These are phyloP conservation scores for Darksidea phi DNA, from an alignment of 495 filamentous ascomycete genomes.

Conservation along the genomic window DNA sequence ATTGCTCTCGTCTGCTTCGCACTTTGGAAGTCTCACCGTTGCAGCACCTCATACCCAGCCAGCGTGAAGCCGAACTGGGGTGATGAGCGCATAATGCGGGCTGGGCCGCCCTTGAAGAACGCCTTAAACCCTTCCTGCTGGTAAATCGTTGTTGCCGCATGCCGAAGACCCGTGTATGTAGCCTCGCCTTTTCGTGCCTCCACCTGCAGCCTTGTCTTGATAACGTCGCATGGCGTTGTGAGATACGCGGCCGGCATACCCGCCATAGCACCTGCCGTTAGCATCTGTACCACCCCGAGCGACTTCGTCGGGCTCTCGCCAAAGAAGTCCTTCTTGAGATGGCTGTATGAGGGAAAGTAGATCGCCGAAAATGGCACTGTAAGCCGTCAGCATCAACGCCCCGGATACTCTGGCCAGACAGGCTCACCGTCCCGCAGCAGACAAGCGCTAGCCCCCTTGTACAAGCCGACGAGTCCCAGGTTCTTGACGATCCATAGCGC, in stretches of 20 bases:
- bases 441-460: slow-evolving; percentile 97
- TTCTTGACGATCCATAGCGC: slow-evolving; percentile 98
- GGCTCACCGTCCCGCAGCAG: slow-evolving; percentile 71
- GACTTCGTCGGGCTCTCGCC: slow-evolving; percentile 87
- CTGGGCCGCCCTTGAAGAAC: slow-evolving; percentile 98
- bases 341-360: slow-evolving; percentile 95
- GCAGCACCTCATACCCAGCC: slow-evolving; percentile 88
- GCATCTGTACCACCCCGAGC: slow-evolving; percentile 86
- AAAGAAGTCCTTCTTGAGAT: slow-evolving; percentile 90
- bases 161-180: slow-evolving; percentile 78
- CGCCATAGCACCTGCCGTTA: slow-evolving; percentile 92
- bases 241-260: slow-evolving; percentile 98
- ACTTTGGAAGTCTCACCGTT: slow-evolving; percentile 49
- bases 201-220: slow-evolving; percentile 97
- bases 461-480: slow-evolving; percentile 89
- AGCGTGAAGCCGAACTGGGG: slow-evolving; percentile 98
- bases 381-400: slow-evolving; percentile 16
- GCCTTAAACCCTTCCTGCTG: slow-evolving; percentile 90
- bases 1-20: too few species aligned
- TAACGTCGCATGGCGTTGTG: slow-evolving; percentile 96
- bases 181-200: slow-evolving; percentile 94
- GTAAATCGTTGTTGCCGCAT: slow-evolving; percentile 78
- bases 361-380: slow-evolving; percentile 92
- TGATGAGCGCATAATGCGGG: slow-evolving; percentile 87
- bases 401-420: not conserved